A percentile compares a stretch with the other conserved stretches of the same genome.
Conservation (phyloP, 2,329 filamentous ascomycete genomes). For the Grosmannia penicillata region DNA sequence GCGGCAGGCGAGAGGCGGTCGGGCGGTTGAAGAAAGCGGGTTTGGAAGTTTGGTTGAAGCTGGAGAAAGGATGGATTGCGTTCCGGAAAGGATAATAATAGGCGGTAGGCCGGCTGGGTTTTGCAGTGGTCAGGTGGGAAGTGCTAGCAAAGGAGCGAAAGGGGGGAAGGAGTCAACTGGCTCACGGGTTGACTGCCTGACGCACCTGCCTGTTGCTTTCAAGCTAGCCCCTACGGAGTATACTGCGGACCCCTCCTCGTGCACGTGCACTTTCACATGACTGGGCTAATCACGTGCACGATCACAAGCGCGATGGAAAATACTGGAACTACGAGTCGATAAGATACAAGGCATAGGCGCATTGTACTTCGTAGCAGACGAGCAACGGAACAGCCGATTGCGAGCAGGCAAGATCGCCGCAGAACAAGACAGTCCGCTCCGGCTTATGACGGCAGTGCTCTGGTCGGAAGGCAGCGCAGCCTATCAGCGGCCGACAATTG, state of each 20-base stretch:
- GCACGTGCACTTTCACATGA: conserved; percentile 8
- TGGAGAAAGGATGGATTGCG: not conserved
- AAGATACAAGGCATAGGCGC: no score
- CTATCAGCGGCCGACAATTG: conserved; percentile 1
- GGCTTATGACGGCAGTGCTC: not conserved
- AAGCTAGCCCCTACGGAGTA: no score
- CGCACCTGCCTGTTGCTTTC: no score
- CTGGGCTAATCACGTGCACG: conserved; percentile 1
- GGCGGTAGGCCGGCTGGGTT: not conserved
- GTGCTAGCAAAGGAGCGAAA: conserved; percentile 4
- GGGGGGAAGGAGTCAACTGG: not conserved
- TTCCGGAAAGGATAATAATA: not conserved
- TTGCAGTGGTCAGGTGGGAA: conserved; percentile 2
- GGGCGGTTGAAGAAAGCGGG: not conserved
- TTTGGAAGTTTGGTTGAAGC: not conserved
- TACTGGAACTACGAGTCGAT: no score
- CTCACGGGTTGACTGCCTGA: no score
- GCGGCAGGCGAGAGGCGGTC: not conserved
- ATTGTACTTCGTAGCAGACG: no score
- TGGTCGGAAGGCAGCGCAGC: not conserved
- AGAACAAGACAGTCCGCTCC: no score
- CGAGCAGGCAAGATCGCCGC: no score
- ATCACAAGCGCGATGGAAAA: no score
- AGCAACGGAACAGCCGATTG: no score
- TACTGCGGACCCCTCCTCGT: conserved; percentile 1